phyloP scores from a whole-genome alignment of 2,329 filamentous ascomycete species.

The Chaetomium globosum region DNA sequence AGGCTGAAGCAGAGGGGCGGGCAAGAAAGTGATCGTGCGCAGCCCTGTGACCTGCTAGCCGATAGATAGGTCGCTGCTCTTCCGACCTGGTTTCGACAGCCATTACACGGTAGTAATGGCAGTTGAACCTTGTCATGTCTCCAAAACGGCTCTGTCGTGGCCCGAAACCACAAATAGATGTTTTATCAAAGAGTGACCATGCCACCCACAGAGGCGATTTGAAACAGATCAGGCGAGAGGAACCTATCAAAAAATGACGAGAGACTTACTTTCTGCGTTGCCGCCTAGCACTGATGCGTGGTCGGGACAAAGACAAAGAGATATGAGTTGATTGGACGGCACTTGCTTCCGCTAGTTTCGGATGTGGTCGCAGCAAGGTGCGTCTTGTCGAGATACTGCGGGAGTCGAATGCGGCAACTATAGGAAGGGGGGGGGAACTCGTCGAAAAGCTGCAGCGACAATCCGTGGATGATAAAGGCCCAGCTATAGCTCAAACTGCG shows the following conservation, averaged over 20 bases:
- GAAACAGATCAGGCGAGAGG: not conserved
- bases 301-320: slow-evolving; percentile 14
- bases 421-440: not conserved
- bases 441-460: slow-evolving; percentile 16
- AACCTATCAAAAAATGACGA: not conserved
- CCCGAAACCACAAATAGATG: not conserved
- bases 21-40: not conserved
- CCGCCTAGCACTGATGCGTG: not conserved
- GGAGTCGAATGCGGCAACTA: not conserved
- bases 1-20: slow-evolving; percentile 16
- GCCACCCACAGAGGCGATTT: not conserved
- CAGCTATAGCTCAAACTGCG: slow-evolving; percentile 17
- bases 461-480: slow-evolving; percentile 28
- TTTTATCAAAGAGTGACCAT: not conserved
- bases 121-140: not conserved
- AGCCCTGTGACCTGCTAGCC: slow-evolving; percentile 27
- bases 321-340: not conserved
- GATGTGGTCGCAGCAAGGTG: not conserved
- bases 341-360: not conserved
- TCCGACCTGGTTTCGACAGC: not conserved
- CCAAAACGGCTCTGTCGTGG: slow-evolving; percentile 4
- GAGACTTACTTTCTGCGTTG: slow-evolving; percentile 6
- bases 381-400: not conserved
- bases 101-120: not conserved
- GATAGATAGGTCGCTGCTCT: slow-evolving; percentile 26